Percentiles rank a stretch among this genome's conserved stretches.
These are phyloP conservation scores for Psophocarpus tetragonolobus DNA, from an alignment of 306 rosid species.

Conservation along the genomic window DNA sequence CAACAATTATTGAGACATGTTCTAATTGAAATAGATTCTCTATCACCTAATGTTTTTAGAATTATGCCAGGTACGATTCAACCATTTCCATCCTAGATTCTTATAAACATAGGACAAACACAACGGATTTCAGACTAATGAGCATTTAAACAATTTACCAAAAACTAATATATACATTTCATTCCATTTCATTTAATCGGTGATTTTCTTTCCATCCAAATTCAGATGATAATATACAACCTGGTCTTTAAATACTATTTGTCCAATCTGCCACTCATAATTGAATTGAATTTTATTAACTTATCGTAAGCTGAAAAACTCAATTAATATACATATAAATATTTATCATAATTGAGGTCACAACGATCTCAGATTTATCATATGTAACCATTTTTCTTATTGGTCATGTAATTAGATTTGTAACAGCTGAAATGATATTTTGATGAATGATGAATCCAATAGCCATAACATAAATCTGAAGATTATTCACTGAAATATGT, in stretches of 20 bases:
- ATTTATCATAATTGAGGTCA: no score
- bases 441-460: not conserved
- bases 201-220: not conserved
- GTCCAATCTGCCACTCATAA: no score
- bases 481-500: conserved; percentile 26
- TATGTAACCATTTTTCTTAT: not conserved
- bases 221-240: no score
- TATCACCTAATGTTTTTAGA: not conserved
- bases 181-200: not conserved
- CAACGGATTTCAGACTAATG: not conserved
- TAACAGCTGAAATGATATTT: not conserved
- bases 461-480: conserved; percentile 22
- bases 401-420: not conserved
- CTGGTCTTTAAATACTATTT: no score
- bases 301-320: no score
- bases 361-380: no score
- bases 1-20: not conserved
- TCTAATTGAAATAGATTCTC: not conserved
- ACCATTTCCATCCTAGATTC: not conserved
- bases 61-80: not conserved
- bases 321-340: no score
- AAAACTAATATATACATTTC: not conserved
- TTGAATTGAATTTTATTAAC: no score
- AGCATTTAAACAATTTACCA: not conserved
- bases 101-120: not conserved